Base-by-base conservation (phyloP, 108 stramenopile species). In the Skeletonema costatum region DNA sequence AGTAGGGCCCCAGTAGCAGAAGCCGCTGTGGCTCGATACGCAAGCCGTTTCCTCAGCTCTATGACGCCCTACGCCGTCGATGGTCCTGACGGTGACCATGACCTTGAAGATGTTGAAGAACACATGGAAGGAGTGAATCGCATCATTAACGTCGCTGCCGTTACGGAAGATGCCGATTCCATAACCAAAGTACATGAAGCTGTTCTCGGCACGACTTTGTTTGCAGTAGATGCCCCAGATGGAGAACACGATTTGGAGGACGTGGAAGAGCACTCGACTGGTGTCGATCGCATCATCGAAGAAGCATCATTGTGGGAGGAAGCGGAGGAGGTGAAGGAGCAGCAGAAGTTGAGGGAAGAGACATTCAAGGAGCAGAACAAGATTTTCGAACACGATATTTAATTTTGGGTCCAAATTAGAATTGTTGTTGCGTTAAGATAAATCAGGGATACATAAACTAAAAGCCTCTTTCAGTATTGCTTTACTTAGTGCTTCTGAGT, bases 201-300 rank as follows among this genome's bases (percentile, higher is more conserved):
- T 19, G 79, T 80, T 11, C 25, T 74, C 2, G 69, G 68, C 11
- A 70, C 68, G 10, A 67, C 12, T 19, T 32, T 74, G 14, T 80
- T 80, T 64, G 79, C 79, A 4, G 79, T 80, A 17, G 79, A 80
- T 32, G 73, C 73, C 32, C 79, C 79, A 16, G 79, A 80, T 36
- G 79, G 79, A 61, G 79, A 80, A 48, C 79, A 80, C 56, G 79
- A 80, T 65, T 69, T 80, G 35, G 79, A 80, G 35, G 79, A 80
- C 60, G 67, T 80, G 68, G 77, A 78, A 41, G 77, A 78, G 35
- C 77, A 78, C 64, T 59, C 60, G 70, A 51, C 29, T 19, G 77
- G 70, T 42, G 70, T 78, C 30, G 32, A 65, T 13, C 32, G 38
- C 9, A 78, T 78, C 64, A 78, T 78, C 36, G 25, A 65, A 2